Evolutionary conservation across 768 basidiomycete genomes (phyloP).

Genomic region (Phaeotremella skinneri): DNA sequence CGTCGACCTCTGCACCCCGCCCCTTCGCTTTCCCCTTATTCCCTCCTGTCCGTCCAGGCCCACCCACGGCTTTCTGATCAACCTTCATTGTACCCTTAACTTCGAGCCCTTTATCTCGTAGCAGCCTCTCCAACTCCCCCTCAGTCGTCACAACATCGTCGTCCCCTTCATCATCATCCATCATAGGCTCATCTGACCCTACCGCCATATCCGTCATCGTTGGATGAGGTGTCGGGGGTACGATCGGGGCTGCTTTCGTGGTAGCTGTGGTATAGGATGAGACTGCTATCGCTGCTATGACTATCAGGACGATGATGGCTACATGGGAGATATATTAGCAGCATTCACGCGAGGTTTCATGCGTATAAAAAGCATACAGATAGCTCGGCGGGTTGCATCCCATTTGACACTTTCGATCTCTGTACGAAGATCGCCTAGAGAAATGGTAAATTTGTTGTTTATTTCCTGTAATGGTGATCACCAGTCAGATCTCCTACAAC

Average conservation of each 20-base stretch:
- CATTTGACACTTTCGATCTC: slow-evolving; percentile 55
- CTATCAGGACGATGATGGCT: slow-evolving; percentile 43
- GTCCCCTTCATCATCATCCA: slow-evolving; percentile 22
- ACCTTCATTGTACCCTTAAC: neutral
- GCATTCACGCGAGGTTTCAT: neutral
- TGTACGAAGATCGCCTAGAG: slow-evolving; percentile 53
- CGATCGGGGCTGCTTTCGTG: slow-evolving; percentile 8
- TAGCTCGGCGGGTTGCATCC: slow-evolving; percentile 52
- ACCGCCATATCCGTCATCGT: slow-evolving; percentile 42
- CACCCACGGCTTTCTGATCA: neutral
- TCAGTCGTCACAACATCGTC: slow-evolving; percentile 19
- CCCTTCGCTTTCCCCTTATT: neutral
- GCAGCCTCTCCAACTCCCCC: slow-evolving; percentile 35
- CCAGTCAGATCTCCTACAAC: neutral
- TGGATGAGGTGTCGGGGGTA: slow-evolving; percentile 9
- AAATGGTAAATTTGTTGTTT: slow-evolving; percentile 55
- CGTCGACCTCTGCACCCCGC: neutral
- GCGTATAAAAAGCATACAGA: slow-evolving; percentile 34
- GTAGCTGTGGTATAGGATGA: slow-evolving; percentile 19
- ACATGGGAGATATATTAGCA: neutral
- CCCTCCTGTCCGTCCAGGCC: neutral
- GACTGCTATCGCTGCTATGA: slow-evolving; percentile 41
- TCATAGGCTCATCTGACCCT: slow-evolving; percentile 38
- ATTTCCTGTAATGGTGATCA: slow-evolving; percentile 54
- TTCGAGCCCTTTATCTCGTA: slow-evolving; percentile 24